A percentile compares a stretch with the other conserved stretches of the same genome.
Conservation (phyloP, 208 protist species). For the Leishmania tarentolae region DNA sequence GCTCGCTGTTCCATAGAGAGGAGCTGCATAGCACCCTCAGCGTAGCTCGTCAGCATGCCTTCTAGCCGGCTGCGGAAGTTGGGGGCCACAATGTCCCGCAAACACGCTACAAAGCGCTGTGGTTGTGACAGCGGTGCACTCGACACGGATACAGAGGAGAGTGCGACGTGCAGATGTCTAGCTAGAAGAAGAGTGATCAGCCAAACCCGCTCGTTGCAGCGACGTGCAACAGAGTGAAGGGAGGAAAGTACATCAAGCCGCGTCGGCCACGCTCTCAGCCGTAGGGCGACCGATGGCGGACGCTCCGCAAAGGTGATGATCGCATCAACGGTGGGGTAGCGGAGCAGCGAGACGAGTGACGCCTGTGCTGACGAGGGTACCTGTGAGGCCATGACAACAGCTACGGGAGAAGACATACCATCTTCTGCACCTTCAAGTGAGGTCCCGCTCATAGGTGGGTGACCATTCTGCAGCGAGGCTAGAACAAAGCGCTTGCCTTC, state of each 20-base stretch:
- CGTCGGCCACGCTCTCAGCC: conserved; percentile 31
- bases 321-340: conserved; percentile 14
- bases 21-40: conserved; percentile 42
- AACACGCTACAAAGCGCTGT: not conserved
- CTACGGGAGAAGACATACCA: not conserved
- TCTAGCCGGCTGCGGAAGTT: conserved; percentile 26
- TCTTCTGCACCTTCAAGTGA: not conserved
- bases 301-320: conserved; percentile 6
- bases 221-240: conserved; percentile 35
- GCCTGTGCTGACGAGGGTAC: not conserved
- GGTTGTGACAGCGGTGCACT: not conserved
- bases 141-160: not conserved
- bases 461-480: not conserved
- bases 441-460: not conserved
- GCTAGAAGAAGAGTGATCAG: conserved; percentile 46
- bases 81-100: not conserved
- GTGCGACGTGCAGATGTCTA: conserved; percentile 20
- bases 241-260: conserved; percentile 32
- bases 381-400: not conserved
- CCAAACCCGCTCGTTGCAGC: conserved; percentile 52
- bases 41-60: conserved; percentile 31
- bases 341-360: not conserved
- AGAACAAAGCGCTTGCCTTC: conserved; percentile 35
- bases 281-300: conserved; percentile 7
- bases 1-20: conserved; percentile 41